Evolutionary conservation across 2,329 filamentous ascomycete species (phyloP), one percentile per base, ranked within the genome.

Genomic region (Remersonia thermophila): DNA sequence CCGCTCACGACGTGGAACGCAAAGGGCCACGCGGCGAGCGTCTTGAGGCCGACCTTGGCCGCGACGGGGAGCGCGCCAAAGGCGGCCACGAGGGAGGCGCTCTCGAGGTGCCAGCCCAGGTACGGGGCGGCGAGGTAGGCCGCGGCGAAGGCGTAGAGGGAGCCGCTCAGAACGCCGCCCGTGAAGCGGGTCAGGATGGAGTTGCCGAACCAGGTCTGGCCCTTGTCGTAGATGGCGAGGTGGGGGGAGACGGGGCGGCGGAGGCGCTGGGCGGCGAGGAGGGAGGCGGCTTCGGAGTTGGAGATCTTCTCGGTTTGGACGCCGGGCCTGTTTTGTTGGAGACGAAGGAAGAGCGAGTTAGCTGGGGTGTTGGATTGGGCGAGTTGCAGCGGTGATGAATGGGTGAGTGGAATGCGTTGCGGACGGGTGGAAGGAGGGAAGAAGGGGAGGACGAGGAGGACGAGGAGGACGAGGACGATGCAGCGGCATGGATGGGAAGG

Each of bases 211-310:
- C 79, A 94, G 51, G 84, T 91, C 63, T 95, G 82, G 60, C 84
- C 77, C 41, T 80, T 73, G 59, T 76, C 72, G 77, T 95, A 95
- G 72, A 93, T 87, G 54, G 64, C 58, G 45, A 95, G 74, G 57
- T 95, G 86, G 37, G 87, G 87, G 31, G 84, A 72, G 51, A 94
- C 70, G 55, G 87, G 87, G 35, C 87, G 87, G 54, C 71, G 62
- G 38, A 80, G 70, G 52, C 87, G 87, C 68, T 95, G 87, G 54
- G 75, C 66, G 52, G 73, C 78, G 55, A 95, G 83, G 61, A 93
- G 74, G 48, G 71, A 56, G 46, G 71, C 52, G 46, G 61, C 72
- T 43, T 79, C 66, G 36, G 59, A 49, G 36, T 62, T 58, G 42
- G 70, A 65, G 51, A 80, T 50, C 54, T 70, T 69, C 50, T 73